Percentiles rank a stretch among this genome's conserved stretches.
Evolutionary conservation across 352 stramenopile species (phyloP).

Genomic region (Aphanomyces cochlioides): DNA sequence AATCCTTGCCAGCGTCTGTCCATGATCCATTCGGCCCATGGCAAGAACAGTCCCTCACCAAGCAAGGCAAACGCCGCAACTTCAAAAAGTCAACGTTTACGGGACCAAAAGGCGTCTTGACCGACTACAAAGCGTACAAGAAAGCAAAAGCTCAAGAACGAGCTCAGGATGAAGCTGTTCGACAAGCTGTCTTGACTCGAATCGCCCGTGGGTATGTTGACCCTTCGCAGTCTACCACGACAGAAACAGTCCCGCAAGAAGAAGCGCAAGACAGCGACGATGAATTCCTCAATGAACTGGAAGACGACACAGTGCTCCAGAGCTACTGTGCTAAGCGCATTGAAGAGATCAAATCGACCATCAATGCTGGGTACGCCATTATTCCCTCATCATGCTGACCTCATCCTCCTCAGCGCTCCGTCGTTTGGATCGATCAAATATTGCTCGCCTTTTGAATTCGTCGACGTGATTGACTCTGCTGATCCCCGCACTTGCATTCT

Average conservation of each 20-base stretch:
- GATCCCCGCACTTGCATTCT: slow-evolving; percentile 6
- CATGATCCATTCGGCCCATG: slow-evolving; percentile 66
- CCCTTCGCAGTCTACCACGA: background rate
- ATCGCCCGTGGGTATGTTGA: slow-evolving; percentile 61
- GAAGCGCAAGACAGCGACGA: slow-evolving; percentile 35
- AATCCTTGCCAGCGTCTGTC: slow-evolving; percentile 60
- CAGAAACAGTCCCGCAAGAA: background rate
- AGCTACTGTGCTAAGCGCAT: slow-evolving; percentile 64
- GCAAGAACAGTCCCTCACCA: slow-evolving; percentile 38
- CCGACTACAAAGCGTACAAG: slow-evolving; percentile 80
- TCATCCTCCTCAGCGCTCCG: slow-evolving; percentile 32
- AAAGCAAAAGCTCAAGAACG: slow-evolving; percentile 53
- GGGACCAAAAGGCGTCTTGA: slow-evolving; percentile 76
- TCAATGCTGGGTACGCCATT: slow-evolving; percentile 32
- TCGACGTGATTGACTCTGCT: slow-evolving; percentile 42
- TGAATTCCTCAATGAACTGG: slow-evolving; percentile 40
- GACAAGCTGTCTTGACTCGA: slow-evolving; percentile 46
- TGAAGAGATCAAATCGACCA: slow-evolving; percentile 51
- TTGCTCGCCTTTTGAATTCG: slow-evolving; percentile 53
- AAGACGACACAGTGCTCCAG: slow-evolving; percentile 54
- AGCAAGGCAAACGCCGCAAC: slow-evolving; percentile 36
- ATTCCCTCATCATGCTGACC: background rate
- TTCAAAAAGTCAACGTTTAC: slow-evolving; percentile 65
- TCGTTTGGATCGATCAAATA: slow-evolving; percentile 56
- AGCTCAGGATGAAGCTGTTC: slow-evolving; percentile 42